Evolutionary conservation across 2,329 filamentous ascomycete genomes (phyloP).

Genomic region (Ascosphaera aggregata): DNA sequence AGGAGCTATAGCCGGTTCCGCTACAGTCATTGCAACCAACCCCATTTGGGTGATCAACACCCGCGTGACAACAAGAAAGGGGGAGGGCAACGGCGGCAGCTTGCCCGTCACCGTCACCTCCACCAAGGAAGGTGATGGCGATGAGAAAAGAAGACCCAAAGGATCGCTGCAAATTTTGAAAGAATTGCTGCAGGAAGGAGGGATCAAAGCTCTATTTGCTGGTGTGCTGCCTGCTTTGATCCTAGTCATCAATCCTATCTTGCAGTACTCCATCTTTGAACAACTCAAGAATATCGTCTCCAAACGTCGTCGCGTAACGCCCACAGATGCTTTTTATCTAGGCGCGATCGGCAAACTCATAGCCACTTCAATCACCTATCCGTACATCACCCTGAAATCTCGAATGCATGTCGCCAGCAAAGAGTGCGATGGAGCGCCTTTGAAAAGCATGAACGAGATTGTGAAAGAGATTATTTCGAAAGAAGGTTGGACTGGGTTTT

Average conservation of each 20-base stretch:
- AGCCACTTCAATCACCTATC: constrained; percentile 84
- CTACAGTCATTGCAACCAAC: constrained; percentile 89
- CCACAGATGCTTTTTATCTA: constrained; percentile 69
- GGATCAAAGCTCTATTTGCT: constrained; percentile 62
- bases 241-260: constrained; percentile 89
- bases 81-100: constrained; percentile 24
- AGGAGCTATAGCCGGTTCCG: constrained; percentile 76
- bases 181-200: constrained; percentile 61
- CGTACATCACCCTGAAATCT: constrained; percentile 97
- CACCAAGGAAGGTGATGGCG: constrained; percentile 10
- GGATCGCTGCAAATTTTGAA: constrained; percentile 64
- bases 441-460: constrained; percentile 57
- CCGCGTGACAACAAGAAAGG: constrained; percentile 78
- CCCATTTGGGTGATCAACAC: constrained; percentile 99
- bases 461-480: constrained; percentile 61
- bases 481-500: constrained; percentile 79
- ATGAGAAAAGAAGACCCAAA: constrained; percentile 29
- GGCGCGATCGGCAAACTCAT: constrained; percentile 87
- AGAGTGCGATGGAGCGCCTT: constrained; percentile 30
- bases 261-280: constrained; percentile 98
- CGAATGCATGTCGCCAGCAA: constrained; percentile 78
- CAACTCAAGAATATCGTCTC: constrained; percentile 87
- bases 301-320: constrained; percentile 52
- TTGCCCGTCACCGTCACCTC: constrained; percentile 11
- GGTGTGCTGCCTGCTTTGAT: constrained; percentile 84